A percentile compares a stretch with the other conserved stretches of the same genome.
Conservation (phyloP, 148 eudicot genomes). For the Rhododendron williamsianum region DNA sequence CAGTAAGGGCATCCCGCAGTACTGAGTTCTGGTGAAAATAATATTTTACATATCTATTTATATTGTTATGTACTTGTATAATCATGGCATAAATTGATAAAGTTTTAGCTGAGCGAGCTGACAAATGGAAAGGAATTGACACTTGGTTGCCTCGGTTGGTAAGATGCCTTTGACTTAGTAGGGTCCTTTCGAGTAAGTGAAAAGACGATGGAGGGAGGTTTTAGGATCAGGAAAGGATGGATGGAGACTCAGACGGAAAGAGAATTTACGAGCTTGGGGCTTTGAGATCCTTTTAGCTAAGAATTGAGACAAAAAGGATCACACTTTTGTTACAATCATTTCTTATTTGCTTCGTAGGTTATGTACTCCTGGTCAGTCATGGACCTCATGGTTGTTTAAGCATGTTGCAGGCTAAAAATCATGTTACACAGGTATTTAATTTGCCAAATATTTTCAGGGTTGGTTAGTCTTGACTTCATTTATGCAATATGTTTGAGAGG, state of each 20-base stretch:
- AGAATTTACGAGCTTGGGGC: not conserved
- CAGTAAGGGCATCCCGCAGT: not conserved
- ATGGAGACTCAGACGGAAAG: not conserved
- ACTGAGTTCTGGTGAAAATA: not conserved
- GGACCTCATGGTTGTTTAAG: not conserved
- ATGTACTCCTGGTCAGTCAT: not conserved
- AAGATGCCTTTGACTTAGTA: not conserved
- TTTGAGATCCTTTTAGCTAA: not conserved
- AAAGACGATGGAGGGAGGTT: not conserved
- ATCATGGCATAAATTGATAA: not conserved
- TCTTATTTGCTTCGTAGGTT: not conserved
- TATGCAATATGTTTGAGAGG: not conserved
- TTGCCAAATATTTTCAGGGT: not conserved
- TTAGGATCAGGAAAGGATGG: not conserved
- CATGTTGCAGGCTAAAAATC: not conserved
- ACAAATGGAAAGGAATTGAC: not conserved
- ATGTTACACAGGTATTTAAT: not conserved
- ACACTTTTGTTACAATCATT: not conserved
- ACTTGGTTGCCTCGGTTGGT: not conserved
- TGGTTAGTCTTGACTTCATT: not conserved
- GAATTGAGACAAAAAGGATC: not conserved
- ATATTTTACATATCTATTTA: not conserved
- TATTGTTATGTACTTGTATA: not conserved
- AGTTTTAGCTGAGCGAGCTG: not conserved
- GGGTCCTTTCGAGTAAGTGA: not conserved